Evolutionary conservation across 768 basidiomycete genomes (phyloP).

Genomic region (Boletus rubescentipes): DNA sequence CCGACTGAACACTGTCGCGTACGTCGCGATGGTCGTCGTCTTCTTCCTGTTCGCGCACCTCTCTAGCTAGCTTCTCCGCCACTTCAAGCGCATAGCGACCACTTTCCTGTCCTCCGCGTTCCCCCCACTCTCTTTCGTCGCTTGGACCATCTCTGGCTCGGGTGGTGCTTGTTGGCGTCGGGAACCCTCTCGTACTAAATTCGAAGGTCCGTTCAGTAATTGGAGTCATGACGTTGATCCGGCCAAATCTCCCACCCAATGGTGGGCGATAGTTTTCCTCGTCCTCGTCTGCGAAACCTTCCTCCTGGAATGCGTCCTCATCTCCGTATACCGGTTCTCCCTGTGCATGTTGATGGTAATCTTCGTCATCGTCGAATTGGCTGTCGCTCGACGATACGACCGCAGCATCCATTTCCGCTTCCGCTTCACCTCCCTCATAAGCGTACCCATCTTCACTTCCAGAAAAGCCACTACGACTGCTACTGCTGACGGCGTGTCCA

Average conservation of each 20-base stretch:
- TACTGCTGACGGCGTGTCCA: slow-evolving; percentile 21
- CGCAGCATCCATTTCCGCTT: slow-evolving; percentile 27
- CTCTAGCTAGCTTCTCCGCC: slow-evolving; percentile 61
- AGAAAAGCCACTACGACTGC: slow-evolving; percentile 32
- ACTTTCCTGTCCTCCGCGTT: slow-evolving; percentile 31
- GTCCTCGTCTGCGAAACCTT: slow-evolving; percentile 30
- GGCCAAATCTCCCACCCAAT: slow-evolving; percentile 73
- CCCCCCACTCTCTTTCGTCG: slow-evolving; percentile 21
- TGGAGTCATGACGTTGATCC: slow-evolving; percentile 94
- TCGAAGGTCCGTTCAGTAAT: slow-evolving; percentile 95
- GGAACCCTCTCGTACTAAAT: slow-evolving; percentile 57
- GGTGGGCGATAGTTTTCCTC: slow-evolving; percentile 41
- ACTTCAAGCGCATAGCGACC: slow-evolving; percentile 47
- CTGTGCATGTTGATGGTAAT: slow-evolving; percentile 14
- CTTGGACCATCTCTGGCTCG: slow-evolving; percentile 40
- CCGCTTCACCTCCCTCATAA: slow-evolving; percentile 29
- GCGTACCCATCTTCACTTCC: slow-evolving; percentile 36
- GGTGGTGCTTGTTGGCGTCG: slow-evolving; percentile 44
- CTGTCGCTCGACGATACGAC: slow-evolving; percentile 31
- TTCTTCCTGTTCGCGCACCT: slow-evolving; percentile 30
- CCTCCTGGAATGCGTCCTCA: slow-evolving; percentile 29
- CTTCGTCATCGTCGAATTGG: slow-evolving; percentile 33
- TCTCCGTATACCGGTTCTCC: slow-evolving; percentile 16
- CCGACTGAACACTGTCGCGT: slow-evolving; percentile 4
- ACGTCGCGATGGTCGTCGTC: slow-evolving; percentile 12